Conservation (phyloP, 306 rosid species). For the Dicorynia guianensis region DNA sequence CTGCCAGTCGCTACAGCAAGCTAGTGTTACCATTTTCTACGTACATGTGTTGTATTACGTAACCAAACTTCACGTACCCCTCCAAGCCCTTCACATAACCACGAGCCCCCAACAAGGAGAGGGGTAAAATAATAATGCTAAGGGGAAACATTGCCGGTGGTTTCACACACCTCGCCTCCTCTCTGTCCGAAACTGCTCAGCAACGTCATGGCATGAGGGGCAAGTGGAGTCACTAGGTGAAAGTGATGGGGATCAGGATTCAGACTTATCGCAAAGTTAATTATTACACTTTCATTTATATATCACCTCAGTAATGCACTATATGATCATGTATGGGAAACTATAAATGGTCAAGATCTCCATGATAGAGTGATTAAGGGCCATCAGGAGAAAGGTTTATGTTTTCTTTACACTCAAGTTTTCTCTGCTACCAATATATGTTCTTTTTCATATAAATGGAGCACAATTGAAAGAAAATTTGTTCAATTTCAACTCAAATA, state of each 20-base stretch:
- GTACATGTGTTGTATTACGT: constrained; percentile 64
- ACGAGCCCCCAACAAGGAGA: neutral
- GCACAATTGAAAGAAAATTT: no score
- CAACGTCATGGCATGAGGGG: constrained; percentile 23
- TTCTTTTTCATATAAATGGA: neutral
- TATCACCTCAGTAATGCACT: no score
- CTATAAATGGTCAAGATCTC: no score
- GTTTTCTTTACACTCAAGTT: neutral
- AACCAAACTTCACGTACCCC: constrained; percentile 56
- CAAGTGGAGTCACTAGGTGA: constrained; percentile 28
- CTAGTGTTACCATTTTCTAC: constrained; percentile 59
- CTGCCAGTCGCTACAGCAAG: neutral
- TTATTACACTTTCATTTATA: neutral
- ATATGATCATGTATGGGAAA: no score
- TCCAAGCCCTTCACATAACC: neutral
- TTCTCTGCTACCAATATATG: neutral
- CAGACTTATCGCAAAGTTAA: constrained; percentile 1
- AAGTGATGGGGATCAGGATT: constrained; percentile 10
- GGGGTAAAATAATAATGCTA: neutral
- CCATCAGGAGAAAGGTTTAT: neutral
- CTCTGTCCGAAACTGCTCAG: constrained; percentile 37
- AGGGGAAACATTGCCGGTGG: constrained; percentile 43
- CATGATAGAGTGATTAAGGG: no score
- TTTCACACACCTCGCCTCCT: constrained; percentile 45
- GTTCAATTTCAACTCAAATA: neutral